These are phyloP conservation scores for Pseudocercospora fuligena DNA, from an alignment of 2,329 filamentous ascomycete genomes.

Conservation along the genomic window DNA sequence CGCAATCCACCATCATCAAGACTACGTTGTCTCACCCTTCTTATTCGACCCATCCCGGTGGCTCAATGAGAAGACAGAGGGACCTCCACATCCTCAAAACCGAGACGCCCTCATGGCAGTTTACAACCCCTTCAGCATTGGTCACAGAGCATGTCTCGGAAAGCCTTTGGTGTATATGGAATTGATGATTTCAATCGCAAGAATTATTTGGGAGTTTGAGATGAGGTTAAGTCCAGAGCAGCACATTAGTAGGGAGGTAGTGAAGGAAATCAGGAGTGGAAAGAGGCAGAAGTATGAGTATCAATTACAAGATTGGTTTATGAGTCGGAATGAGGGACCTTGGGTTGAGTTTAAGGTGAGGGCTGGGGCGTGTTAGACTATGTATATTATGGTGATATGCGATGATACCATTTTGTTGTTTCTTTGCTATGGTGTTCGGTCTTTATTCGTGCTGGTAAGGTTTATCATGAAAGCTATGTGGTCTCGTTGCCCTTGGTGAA, in stretches of 20 bases:
- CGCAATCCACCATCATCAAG: conserved; percentile 43
- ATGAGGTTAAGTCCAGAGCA: conserved; percentile 30
- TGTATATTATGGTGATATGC: neutral
- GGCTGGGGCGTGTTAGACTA: conserved; percentile 15
- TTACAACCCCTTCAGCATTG: conserved; percentile 76
- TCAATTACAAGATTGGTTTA: conserved; percentile 74
- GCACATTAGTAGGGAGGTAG: conserved; percentile 59
- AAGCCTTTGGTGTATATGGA: conserved; percentile 51
- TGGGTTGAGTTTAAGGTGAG: conserved; percentile 60
- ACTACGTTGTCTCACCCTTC: conserved; percentile 37
- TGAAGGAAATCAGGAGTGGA: conserved; percentile 58
- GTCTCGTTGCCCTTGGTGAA: too few species aligned
- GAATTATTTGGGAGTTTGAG: conserved; percentile 34
- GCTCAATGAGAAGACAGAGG: conserved; percentile 25
- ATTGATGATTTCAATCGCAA: conserved; percentile 32
- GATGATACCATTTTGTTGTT: neutral
- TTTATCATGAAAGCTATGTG: too few species aligned
- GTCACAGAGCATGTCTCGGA: conserved; percentile 72
- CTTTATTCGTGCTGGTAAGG: too few species aligned
- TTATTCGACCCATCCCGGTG: conserved; percentile 38
- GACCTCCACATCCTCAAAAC: conserved; percentile 24
- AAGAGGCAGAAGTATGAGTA: conserved; percentile 65
- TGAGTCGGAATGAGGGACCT: conserved; percentile 72
- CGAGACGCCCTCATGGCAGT: conserved; percentile 56
- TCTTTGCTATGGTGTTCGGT: too few species aligned